A percentile compares a stretch with the other conserved stretches of the same genome.
Evolutionary conservation across 306 rosid species (phyloP).

Genomic region (barrel medic (Medicago truncatula)): MtrunA17r5.0-ANR NC_053048.1:44061001-44061500

Average conservation of each 20-base stretch:
- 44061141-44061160: constrained; percentile 57
- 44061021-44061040: constrained; percentile 78
- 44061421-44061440: constrained; percentile 59
- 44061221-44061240: constrained; percentile 77
- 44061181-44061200: constrained; percentile 90
- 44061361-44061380: constrained; percentile 23
- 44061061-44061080: constrained; percentile 81
- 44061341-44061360: constrained; percentile 31
- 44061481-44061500: constrained; percentile 70
- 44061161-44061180: constrained; percentile 63
- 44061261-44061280: constrained; percentile 68
- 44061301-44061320: constrained; percentile 72
- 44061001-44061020: constrained; percentile 93
- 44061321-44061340: constrained; percentile 74
- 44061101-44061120: constrained; percentile 67
- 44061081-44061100: constrained; percentile 87
- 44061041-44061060: constrained; percentile 68
- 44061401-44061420: constrained; percentile 50
- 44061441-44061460: constrained; percentile 75
- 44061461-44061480: constrained; percentile 91
- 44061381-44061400: constrained; percentile 67
- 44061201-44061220: constrained; percentile 89
- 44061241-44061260: constrained; percentile 82
- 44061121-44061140: constrained; percentile 71
- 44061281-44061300: constrained; percentile 78